These are phyloP conservation scores for Kuraishia cidri DNA, from an alignment of 805 yeast species.

Conservation along the genomic window DNA sequence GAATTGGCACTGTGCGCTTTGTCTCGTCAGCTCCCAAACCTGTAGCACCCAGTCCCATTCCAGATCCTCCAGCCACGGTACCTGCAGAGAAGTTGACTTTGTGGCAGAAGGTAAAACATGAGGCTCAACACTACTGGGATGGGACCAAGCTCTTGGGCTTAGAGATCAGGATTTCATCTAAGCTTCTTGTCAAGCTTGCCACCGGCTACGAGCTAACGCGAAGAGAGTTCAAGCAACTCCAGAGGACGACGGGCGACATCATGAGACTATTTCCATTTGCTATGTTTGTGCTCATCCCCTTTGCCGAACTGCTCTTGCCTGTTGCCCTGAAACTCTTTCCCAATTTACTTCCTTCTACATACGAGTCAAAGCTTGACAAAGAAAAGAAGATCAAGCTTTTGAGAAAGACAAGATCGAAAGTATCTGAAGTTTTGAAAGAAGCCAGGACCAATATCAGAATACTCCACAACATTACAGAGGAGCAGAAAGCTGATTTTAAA, in stretches of 20 bases:
- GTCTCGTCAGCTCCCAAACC: too few relatives aligned
- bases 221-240: conserved; percentile 82
- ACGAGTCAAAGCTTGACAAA: conserved; percentile 52
- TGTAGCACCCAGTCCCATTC: too few relatives aligned
- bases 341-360: conserved; percentile 86
- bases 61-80: too few relatives aligned
- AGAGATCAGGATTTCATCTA: conserved; percentile 78
- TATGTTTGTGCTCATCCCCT: conserved; percentile 82
- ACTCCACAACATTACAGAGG: conserved; percentile 54
- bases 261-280: conserved; percentile 86
- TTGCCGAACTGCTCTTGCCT: conserved; percentile 90
- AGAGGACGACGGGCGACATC: conserved; percentile 80
- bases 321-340: conserved; percentile 87
- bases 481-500: conserved; percentile 67
- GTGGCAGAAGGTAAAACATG: conserved; percentile 87
- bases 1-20: too few relatives aligned
- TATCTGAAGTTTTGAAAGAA: conserved; percentile 50
- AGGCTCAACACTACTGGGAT: conserved; percentile 83
- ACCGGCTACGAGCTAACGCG: conserved; percentile 89
- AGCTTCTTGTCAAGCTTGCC: conserved; percentile 69
- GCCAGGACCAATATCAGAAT: conserved; percentile 71
- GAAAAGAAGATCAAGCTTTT: conserved; percentile 45
- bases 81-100: conserved; percentile 52
- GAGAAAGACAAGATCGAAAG: conserved; percentile 51
- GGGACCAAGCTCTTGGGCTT: conserved; percentile 91